Base-by-base conservation (phyloP, 2,329 filamentous ascomycete genomes). In the Dryadomyces quercus-mongolicae region DNA sequence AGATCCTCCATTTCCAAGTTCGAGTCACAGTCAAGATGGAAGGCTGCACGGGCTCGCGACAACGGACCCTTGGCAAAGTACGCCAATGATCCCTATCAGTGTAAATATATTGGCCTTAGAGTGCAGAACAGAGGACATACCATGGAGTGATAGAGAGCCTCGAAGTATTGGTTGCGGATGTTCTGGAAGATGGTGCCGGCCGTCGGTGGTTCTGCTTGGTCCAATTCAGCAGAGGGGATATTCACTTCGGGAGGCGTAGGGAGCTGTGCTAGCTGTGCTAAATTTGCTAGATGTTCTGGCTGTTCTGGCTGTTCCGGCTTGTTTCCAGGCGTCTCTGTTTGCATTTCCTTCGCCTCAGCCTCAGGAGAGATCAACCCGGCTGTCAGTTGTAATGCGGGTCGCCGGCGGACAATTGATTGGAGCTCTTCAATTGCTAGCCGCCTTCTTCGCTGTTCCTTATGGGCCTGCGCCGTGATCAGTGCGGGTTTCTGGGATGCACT, bases 21-120 rank as follows among this genome's bases (percentile, higher is more conserved):
- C 7, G 76, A 71, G 64, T 84, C 80, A 52, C 78, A 77, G 57
- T 82, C 77, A 15, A 81, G 69, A 55, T 83, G 80, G 58, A 88
- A 88, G 15, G 82, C 78, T 49, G 84, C 85, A 56, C 87, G 79
- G 48, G 86, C 84, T 60, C 86, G 78, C 47, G 87, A 88, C 20
- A 93, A 71, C 1, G 88, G 86, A 0, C 87, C 88, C 70, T 93
- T 93, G 20, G 84, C 84, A 67, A 92, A 91, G 67, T 91, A 93
- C 55, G 87, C 87, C 55, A 92, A 70, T 3, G 87, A 88, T 38
- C 85, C 87, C 76, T 87, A 46, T 10, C 36, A 40, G 3, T 12
- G 10, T 40, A 40, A 16, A 9, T 13, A 40, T 13, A 5, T 40
- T 40, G 10, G 7, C 45, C 5, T 42, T 9, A 59, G 16, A 66